Evolutionary conservation across 2,329 filamentous ascomycete species (phyloP), one percentile per base, ranked within the genome.

Genomic region (Emericellopsis atlantica): DNA sequence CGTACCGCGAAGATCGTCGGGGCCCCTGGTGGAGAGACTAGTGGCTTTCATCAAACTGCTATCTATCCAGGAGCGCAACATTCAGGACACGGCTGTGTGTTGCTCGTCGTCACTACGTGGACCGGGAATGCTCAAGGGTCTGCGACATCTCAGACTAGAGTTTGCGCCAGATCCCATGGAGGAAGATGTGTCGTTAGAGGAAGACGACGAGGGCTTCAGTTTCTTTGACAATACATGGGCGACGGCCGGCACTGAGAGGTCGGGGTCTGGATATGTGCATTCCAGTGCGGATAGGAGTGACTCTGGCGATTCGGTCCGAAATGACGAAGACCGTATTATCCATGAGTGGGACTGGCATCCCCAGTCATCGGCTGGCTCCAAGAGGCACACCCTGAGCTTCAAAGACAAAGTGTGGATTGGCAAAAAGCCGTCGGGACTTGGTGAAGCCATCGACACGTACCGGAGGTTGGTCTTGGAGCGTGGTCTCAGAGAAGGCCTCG

Each of bases 101-200:
- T 29, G 26, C 26, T 9, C 26, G 26, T 47, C 51, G 15, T 54
- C 52, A n/a, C 45, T 58, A 43, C 63, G 65, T 4, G 59, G 59
- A 1, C 65, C 71, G 3, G 49, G 59, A 2, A 49, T 70, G 4
- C 54, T 79, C 6, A 49, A 52, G 4, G 76, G 76, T 10, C 57
- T 81, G n/a, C 62, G 67, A 41, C 64, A 68, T 43, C 51, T 81
- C 14, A 56, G 65, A 3, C 56, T 81, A 6, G 75, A 80, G 49
- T 69, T 80, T 44, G 65, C 69, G 22, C 54, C 60, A 0, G 67
- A 69, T 37, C 56, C 59, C 2, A 53, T 55, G 10, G 59, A 64
- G 3, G 61, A 64, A 21, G 49, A 56, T 15, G 53, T 56, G 14
- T 54, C 55, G 5, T 48, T 51, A 3, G 47, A 49, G 3, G 55